Base-by-base conservation (phyloP, 2,329 filamentous ascomycete species). In the Sclerotinia spermophila region DNA sequence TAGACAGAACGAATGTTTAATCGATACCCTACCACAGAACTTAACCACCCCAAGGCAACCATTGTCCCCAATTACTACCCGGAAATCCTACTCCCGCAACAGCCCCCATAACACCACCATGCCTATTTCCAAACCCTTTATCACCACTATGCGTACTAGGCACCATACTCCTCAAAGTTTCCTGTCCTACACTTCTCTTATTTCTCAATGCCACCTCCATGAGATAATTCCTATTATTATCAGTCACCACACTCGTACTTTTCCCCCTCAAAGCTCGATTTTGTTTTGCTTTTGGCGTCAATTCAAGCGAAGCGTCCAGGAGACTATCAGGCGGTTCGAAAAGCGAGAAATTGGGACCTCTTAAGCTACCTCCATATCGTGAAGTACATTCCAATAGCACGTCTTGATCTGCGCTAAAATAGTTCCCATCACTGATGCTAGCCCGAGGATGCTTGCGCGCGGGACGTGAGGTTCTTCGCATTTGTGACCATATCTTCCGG, bases 401-500 rank as follows among this genome's bases (percentile, higher is more conserved):
- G 33, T 71, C 69, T 24, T 60, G 62, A n/a, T 56, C 62, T 11
- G 74, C 65, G 21, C 66, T 72, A 42, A 70, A 74, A 42, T 74
- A 75, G 42, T 76, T 74, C 44, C 76, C 74, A 8, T 73, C 73
- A 58, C 72, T 74, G 44, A 77, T 70, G 38, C 72, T 76, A 4
- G 58, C 70, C 42, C 74, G 72, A 5, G 59, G 67, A 62, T 76
- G 71, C 13, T 67, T 71, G 59, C 70, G 66, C n/a, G 70, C 59
- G 17, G 67, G 61, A 15, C 76, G 74, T n/a, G 77, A 79, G 33
- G 51, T 72, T 5, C 72, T 72, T 33, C 77, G 75, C 76, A 79
- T 79, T 55, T 78, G 73, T 35, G 72, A 75, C 78, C 78, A 79
- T 17, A 79, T 79, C 58, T 77, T 76, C 24, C 77, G 73, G 44